Evolutionary conservation across 2,329 filamentous ascomycete species (phyloP).

Genomic region (Metarhizium rileyi): DNA sequence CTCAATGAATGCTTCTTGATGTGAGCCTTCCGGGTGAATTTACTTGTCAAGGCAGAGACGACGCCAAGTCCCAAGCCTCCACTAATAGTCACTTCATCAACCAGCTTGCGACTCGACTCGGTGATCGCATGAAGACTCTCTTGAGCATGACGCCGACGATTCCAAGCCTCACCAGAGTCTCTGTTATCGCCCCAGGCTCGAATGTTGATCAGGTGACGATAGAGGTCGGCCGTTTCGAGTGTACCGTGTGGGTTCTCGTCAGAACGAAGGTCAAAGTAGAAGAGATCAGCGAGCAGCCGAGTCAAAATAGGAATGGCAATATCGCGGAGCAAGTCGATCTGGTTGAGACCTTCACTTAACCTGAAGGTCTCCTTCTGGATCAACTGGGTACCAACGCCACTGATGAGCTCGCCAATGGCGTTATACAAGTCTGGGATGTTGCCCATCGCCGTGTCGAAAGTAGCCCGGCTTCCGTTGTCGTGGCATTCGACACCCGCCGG

Average conservation of each 20-base stretch:
- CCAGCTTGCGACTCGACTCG: slow-evolving; percentile 28
- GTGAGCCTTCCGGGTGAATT: slow-evolving; percentile 18
- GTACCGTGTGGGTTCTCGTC: slow-evolving; percentile 41
- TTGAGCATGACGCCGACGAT: slow-evolving; percentile 31
- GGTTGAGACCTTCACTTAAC: slow-evolving; percentile 25
- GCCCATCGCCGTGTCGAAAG: slow-evolving; percentile 20
- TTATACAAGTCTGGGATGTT: slow-evolving; percentile 23
- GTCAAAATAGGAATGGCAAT: slow-evolving; percentile 51
- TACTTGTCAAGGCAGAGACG: slow-evolving; percentile 2
- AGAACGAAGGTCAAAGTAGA: slow-evolving; percentile 49
- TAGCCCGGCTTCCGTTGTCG: slow-evolving; percentile 22
- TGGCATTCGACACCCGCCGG: slow-evolving; percentile 23
- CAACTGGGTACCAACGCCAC: slow-evolving; percentile 27
- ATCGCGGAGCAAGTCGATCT: slow-evolving; percentile 36
- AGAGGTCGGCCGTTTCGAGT: slow-evolving; percentile 30
- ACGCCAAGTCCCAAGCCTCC: slow-evolving; percentile 23
- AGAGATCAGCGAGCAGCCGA: slow-evolving; percentile 43
- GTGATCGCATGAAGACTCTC: slow-evolving; percentile 28
- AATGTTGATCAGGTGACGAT: slow-evolving; percentile 31
- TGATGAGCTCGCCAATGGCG: slow-evolving; percentile 23
- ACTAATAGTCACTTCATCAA: slow-evolving; percentile 25
- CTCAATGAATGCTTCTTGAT: slow-evolving; percentile 27
- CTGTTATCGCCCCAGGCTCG: slow-evolving; percentile 37
- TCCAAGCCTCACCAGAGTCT: slow-evolving; percentile 36
- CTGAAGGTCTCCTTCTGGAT: slow-evolving; percentile 28